A percentile compares a stretch with the other conserved stretches of the same genome.
Evolutionary conservation across 2,329 filamentous ascomycete genomes (phyloP).

Genomic region (Epichloe hybrida): DNA sequence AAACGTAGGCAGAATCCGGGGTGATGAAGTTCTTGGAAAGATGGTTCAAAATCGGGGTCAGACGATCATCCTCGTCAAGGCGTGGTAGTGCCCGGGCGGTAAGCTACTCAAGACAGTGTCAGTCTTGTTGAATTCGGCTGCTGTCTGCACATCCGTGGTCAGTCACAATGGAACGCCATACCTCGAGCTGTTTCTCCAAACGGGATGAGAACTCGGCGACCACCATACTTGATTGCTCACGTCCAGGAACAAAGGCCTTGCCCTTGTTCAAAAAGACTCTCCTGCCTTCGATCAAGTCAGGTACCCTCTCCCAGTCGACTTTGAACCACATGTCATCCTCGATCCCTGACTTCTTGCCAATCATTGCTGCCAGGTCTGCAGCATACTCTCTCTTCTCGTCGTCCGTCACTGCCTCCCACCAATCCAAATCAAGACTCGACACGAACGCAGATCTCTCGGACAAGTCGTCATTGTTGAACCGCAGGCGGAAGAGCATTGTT

Average conservation of each 20-base stretch:
- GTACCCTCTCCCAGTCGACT: conserved; percentile 87
- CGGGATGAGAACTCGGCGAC: conserved; percentile 70
- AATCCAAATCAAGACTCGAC: conserved; percentile 62
- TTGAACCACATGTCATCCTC: conserved; percentile 92
- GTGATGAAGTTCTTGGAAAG: conserved; percentile 94
- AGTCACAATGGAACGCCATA: conserved; percentile 22
- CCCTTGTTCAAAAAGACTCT: conserved; percentile 65
- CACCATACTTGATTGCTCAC: conserved; percentile 81
- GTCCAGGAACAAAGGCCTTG: conserved; percentile 80
- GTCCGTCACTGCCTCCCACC: conserved; percentile 76
- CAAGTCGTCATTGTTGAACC: conserved; percentile 64
- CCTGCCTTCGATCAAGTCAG: conserved; percentile 72
- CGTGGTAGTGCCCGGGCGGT: conserved; percentile 81
- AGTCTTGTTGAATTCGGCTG: background rate
- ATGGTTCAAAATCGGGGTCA: conserved; percentile 55
- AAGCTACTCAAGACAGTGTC: conserved; percentile 34
- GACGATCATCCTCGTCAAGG: conserved; percentile 88
- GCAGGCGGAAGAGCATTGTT: conserved; percentile 73
- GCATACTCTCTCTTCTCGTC: conserved; percentile 59
- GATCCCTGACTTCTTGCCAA: conserved; percentile 21
- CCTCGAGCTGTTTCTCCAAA: conserved; percentile 73
- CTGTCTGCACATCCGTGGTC: too few relatives aligned
- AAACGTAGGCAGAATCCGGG: conserved; percentile 67
- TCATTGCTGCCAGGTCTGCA: conserved; percentile 44
- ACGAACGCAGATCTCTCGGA: conserved; percentile 67